Base-by-base conservation (phyloP, 2,329 filamentous ascomycete species). In the Phoma sp. region DNA sequence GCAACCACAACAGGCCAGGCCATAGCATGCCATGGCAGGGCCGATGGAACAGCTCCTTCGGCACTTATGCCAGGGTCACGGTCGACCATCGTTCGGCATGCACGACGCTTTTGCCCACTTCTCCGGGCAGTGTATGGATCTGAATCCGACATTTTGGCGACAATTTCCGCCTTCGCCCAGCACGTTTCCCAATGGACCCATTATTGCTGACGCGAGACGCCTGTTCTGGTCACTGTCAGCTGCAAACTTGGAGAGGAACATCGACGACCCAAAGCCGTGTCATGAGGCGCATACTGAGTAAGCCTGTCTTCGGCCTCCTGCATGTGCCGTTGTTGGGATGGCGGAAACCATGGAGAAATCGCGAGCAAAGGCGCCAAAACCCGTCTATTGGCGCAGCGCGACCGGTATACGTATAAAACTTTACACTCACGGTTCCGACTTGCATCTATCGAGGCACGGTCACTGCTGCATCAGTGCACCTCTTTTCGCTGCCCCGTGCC, bases 151-250 rank as follows among this genome's bases (percentile, higher is more conserved):
- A 47, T 25, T 42, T 13, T 47, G 39, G 42, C 46, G 45, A 50
- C 62, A 59, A 63, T 61, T 55, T 64, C 61, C 61, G 60, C 54
- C 27, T 29, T 50, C 48, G 51, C 9, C 53, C 44, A 56, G 49
- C 57, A 49, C 42, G 37, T 45, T 49, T 30, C 47, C 57, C 54
- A 47, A 44, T 49, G 48, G 36, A 50, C 41, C 50, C 52, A 43
- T 47, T 60, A 58, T 47, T 60, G 60, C 61, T 64, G 61, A 64
- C 61, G 62, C 64, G 57, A 59, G 55, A 63, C 44, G 59, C 55
- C 47, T 23, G 7, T 54, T 58, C 36, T 52, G 52, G 50, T 53
- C 44, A 41, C 23, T 53, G 36, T 60, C 44, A 50, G 46, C 54
- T 38, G 45, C 49, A 55, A 47, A 52, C 58, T 50, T 29, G 41